These are phyloP conservation scores for Pythium folliculosum DNA, from an alignment of 352 stramenopile species.

Conservation along the genomic window DNA sequence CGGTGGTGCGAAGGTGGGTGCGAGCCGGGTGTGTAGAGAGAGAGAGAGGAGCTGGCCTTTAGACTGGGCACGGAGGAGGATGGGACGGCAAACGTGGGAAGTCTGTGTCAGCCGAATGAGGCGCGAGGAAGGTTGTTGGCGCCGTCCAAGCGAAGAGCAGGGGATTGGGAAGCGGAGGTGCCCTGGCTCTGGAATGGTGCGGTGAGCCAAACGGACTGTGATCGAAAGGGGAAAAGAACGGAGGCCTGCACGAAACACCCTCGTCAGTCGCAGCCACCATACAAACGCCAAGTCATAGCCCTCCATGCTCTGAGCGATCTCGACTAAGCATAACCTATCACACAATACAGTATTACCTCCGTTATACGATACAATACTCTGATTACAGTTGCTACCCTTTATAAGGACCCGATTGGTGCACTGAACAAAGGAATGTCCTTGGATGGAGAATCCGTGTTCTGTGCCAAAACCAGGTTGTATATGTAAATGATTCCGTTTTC, in stretches of 20 bases:
- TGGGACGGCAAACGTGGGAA: not conserved
- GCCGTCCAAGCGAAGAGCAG: not conserved
- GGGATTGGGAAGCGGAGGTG: not conserved
- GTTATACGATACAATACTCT: not conserved
- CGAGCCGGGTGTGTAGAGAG: not conserved
- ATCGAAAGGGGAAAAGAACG: not conserved
- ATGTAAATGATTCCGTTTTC: no score
- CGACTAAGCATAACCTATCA: not conserved
- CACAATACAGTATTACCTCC: not conserved
- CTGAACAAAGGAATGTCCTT: no score
- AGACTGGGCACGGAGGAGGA: not conserved
- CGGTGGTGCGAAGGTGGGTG: not conserved
- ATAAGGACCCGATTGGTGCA: no score
- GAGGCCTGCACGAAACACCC: constrained; percentile 1
- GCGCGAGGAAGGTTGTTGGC: not conserved
- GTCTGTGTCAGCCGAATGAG: constrained; percentile 3
- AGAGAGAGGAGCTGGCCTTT: not conserved
- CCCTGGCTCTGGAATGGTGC: constrained; percentile 8
- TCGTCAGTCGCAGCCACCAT: not conserved
- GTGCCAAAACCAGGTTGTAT: no score
- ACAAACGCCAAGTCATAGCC: constrained; percentile 4
- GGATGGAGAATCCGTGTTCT: no score
- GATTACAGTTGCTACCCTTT: no score
- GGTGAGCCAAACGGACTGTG: not conserved
- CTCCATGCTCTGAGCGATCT: not conserved